These are phyloP conservation scores for Calonectria honghensis DNA, from an alignment of 2,329 filamentous ascomycete genomes.

Conservation along the genomic window DNA sequence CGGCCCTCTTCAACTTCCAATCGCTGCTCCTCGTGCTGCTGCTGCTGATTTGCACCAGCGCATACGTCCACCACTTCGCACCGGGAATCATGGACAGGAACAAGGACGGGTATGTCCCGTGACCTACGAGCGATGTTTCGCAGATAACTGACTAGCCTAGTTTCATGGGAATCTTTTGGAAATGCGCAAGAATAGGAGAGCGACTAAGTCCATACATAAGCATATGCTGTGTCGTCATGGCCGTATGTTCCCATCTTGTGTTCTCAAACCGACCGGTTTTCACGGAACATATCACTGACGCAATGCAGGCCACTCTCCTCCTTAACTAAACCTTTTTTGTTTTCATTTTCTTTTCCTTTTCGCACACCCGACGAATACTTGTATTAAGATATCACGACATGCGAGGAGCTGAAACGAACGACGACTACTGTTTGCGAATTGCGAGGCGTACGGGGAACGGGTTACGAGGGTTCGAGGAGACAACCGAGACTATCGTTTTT, in stretches of 20 bases:
- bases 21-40: constrained; percentile 95
- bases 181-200: constrained; percentile 94
- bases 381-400: constrained; percentile 50
- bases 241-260: constrained; percentile 72
- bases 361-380: constrained; percentile 37
- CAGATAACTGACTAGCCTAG: constrained; percentile 63
- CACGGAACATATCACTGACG: constrained; percentile 32
- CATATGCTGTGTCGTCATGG: constrained; percentile 95
- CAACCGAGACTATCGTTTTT: constrained; percentile 6
- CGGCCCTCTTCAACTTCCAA: constrained; percentile 99
- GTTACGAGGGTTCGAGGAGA: constrained; percentile 27
- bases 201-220: constrained; percentile 96
- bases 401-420: constrained; percentile 45
- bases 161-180: constrained; percentile 93
- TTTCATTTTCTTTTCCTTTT: not conserved
- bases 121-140: not conserved
- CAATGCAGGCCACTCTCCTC: constrained; percentile 59
- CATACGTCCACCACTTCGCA: constrained; percentile 93
- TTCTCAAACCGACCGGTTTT: not conserved
- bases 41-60: constrained; percentile 95
- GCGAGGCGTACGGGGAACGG: constrained; percentile 36
- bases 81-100: constrained; percentile 94
- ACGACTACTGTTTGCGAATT: constrained; percentile 34
- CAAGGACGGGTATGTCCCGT: constrained; percentile 83
- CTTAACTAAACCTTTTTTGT: constrained; percentile 58